These are phyloP conservation scores for Cystobasidium ongulense DNA, from an alignment of 768 basidiomycete genomes.

Conservation along the genomic window DNA sequence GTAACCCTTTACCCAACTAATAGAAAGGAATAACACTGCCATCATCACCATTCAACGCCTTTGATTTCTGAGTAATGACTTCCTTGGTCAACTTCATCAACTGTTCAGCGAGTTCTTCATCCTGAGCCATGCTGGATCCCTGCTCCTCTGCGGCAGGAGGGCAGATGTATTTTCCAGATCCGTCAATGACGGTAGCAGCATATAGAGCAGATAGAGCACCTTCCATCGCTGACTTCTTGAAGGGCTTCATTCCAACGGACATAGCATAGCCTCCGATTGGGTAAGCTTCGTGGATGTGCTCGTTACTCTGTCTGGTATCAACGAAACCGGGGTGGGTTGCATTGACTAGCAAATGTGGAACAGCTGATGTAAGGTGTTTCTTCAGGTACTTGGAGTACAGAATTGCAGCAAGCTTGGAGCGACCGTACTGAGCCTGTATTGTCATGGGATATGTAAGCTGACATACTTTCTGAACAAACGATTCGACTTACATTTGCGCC, in stretches of 20 bases:
- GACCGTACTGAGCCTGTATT: conserved; percentile 17
- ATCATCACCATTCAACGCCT: neutral
- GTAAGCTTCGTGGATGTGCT: conserved; percentile 32
- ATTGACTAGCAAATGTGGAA: conserved; percentile 30
- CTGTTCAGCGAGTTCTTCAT: conserved; percentile 24
- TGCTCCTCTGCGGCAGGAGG: conserved; percentile 27
- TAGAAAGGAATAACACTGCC: neutral
- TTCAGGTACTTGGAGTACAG: conserved; percentile 26
- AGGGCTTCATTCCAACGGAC: conserved; percentile 19
- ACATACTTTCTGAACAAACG: no score
- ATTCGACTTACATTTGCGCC: conserved; percentile 15
- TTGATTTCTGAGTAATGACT: conserved; percentile 14
- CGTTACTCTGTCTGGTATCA: conserved; percentile 5
- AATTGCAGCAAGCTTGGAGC: conserved; percentile 28
- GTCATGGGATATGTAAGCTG: neutral
- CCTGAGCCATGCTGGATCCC: conserved; percentile 23
- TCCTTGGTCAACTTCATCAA: conserved; percentile 32
- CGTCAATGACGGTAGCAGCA: conserved; percentile 17
- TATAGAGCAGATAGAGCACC: conserved; percentile 25
- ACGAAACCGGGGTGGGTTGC: conserved; percentile 33
- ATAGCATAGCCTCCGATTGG: conserved; percentile 29
- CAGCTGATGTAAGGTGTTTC: conserved; percentile 16
- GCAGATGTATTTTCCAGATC: conserved; percentile 20
- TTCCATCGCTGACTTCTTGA: conserved; percentile 30
- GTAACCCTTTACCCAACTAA: no score